Evolutionary conservation across 805 yeast species (phyloP).

Genomic region (Saccharomycopsis sp.): DNA sequence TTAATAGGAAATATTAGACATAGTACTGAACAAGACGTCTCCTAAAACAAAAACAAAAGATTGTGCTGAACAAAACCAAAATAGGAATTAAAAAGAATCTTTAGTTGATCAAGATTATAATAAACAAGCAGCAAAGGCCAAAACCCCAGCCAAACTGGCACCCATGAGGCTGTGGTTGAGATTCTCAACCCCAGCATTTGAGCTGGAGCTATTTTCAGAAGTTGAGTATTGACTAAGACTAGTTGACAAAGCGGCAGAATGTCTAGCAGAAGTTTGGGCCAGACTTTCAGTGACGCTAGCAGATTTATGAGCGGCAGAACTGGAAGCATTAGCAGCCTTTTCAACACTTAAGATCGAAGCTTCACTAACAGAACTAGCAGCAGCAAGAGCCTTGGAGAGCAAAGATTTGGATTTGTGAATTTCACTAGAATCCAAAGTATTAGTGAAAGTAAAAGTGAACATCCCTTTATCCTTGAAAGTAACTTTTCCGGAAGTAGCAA

Average conservation of each 20-base stretch:
- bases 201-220: not conserved
- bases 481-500: constrained; percentile 13
- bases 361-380: constrained; percentile 13
- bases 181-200: constrained; percentile 7
- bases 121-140: constrained; percentile 16
- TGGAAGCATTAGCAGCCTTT: constrained; percentile 11
- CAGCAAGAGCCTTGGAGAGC: constrained; percentile 14
- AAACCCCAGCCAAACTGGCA: constrained; percentile 16
- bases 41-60: too few relatives aligned
- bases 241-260: not conserved
- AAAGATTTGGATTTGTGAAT: constrained; percentile 12
- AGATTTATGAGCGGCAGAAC: not conserved
- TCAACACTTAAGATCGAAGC: constrained; percentile 14
- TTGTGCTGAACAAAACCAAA: too few relatives aligned
- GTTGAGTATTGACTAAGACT: not conserved
- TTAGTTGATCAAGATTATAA: constrained; percentile 5
- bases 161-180: constrained; percentile 4
- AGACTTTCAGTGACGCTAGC: not conserved
- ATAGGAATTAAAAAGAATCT: too few relatives aligned
- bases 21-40: too few relatives aligned
- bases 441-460: constrained; percentile 16
- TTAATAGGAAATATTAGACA: too few relatives aligned
- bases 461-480: constrained; percentile 14
- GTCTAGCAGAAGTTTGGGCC: not conserved
- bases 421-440: constrained; percentile 11